Base-by-base conservation (phyloP, 1,284 basidiomycete species). In the Puccinia horiana region DNA sequence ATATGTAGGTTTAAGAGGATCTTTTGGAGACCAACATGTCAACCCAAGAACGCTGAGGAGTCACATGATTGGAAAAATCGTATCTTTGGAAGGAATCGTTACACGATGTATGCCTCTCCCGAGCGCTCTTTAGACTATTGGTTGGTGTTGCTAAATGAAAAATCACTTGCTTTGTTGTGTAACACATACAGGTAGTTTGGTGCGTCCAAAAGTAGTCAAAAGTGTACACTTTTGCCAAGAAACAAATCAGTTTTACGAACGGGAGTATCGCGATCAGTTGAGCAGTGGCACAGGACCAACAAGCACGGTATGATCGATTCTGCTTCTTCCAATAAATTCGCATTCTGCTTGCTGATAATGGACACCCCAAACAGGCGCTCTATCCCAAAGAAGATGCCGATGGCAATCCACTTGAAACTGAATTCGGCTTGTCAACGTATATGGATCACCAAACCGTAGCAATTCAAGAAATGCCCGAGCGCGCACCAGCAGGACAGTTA, bases 401-500 rank as follows among this genome's bases (percentile, higher is more conserved):
- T 81, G 95, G 94, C 1, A 91, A 92, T 86, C 89, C 91, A 8
- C 89, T 99, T 70, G 91, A 95, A 86, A 98, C 93, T 86, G 97
- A 99, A 88, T 99, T 92, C 86, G 97, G 97, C 16, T 90, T 93
- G 83, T 95, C 93, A 86, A 91, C 93, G 6, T 99, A 97, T 89
- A 91, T 94, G 82, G 97, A 99, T 88, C 94, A 98, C 88, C 97
- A 99, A 88, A 92, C 94, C 84, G 94, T 99, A 86, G 95, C 92
- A 86, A 98, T 99, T 83, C 97, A 99, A 88, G 97, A 99, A 87
- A 99, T 99, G 96, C 97, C 97, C 0, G 97, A 99, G 88, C 91
- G 96, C 20, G 96, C 97, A 11, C 97, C 97, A 26, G 93, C 97
- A 29, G 97, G 97, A 40, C 96, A 99, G 88, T 89, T 99, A 65